Evolutionary conservation across 2,329 filamentous ascomycete genomes (phyloP).

Genomic region (Colletotrichum orbiculare): DNA sequence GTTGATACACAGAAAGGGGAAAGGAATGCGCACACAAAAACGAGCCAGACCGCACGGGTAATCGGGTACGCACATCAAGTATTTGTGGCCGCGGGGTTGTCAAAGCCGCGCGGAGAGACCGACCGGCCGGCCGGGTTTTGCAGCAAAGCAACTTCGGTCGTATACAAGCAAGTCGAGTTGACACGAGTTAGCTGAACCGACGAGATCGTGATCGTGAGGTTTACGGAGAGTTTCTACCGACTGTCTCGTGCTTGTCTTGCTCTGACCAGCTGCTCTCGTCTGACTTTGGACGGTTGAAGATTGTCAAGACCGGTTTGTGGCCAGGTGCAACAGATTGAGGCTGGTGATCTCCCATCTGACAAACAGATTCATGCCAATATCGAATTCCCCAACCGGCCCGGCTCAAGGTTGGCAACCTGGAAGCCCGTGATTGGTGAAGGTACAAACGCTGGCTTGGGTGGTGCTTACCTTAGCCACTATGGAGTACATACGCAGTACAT

Average conservation of each 20-base stretch:
- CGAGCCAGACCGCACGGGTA: constrained; percentile 11
- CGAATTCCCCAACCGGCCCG: constrained; percentile 21
- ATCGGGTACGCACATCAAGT: constrained; percentile 24
- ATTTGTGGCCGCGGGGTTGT: constrained; percentile 15
- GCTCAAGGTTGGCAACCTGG: constrained; percentile 8
- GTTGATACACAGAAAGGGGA: constrained; percentile 15
- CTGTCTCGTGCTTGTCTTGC: background rate
- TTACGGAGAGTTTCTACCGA: background rate
- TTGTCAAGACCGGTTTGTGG: constrained; percentile 12
- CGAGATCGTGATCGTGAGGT: background rate
- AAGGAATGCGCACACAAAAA: constrained; percentile 3
- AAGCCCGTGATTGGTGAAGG: too few species aligned
- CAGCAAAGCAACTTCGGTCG: background rate
- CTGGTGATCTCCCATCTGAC: constrained; percentile 19
- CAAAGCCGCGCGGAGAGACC: constrained; percentile 20
- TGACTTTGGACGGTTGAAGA: constrained; percentile 5
- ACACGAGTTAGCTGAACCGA: background rate
- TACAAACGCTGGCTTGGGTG: background rate
- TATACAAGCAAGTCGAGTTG: constrained; percentile 1
- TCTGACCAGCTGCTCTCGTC: background rate
- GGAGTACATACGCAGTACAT: too few species aligned
- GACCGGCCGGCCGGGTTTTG: constrained; percentile 6
- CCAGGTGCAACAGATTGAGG: constrained; percentile 6
- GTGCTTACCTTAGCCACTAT: constrained; percentile 9
- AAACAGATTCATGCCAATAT: constrained; percentile 16